These are phyloP conservation scores for Aphanocladium album DNA, from an alignment of 2,329 filamentous ascomycete genomes.

Conservation along the genomic window DNA sequence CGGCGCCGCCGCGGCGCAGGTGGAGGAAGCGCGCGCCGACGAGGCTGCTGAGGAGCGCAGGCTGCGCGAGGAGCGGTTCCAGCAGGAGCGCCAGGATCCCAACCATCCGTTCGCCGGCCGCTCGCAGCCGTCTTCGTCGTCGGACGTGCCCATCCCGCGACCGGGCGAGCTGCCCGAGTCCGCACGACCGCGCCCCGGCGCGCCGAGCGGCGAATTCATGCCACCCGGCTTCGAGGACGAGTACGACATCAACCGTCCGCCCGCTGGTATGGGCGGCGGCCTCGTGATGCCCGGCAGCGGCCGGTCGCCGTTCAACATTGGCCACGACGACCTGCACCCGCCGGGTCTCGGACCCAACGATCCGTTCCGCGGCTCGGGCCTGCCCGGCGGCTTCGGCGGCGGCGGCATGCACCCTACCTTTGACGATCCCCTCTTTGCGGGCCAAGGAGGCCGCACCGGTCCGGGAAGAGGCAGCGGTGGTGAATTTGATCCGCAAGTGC, in stretches of 20 bases:
- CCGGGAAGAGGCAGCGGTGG: slow-evolving; percentile 35
- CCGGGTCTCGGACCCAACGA: slow-evolving; percentile 81
- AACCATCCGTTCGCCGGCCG: slow-evolving; percentile 24
- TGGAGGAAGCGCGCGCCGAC: slow-evolving; percentile 42
- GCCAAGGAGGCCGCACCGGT: slow-evolving; percentile 40
- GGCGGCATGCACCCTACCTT: slow-evolving; percentile 96
- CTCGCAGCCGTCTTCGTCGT: slow-evolving; percentile 40
- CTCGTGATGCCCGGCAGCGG: slow-evolving; percentile 32
- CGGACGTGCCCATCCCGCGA: slow-evolving; percentile 61
- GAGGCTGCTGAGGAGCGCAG: slow-evolving; percentile 36
- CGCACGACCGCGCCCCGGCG: slow-evolving; percentile 48
- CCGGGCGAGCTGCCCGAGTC: slow-evolving; percentile 60
- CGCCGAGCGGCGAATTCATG: slow-evolving; percentile 67
- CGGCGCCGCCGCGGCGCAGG: slow-evolving; percentile 73
- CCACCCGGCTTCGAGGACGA: slow-evolving; percentile 94
- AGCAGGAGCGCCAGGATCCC: slow-evolving; percentile 34
- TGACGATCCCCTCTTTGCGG: slow-evolving; percentile 80
- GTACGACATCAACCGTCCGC: slow-evolving; percentile 69
- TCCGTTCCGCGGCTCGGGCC: slow-evolving; percentile 63
- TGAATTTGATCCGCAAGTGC: slow-evolving; percentile 60
- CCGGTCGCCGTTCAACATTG: slow-evolving; percentile 62
- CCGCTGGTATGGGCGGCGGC: slow-evolving; percentile 24
- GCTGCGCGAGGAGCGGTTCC: slow-evolving; percentile 34
- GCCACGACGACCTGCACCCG: slow-evolving; percentile 83
- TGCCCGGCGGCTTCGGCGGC: slow-evolving; percentile 38